Evolutionary conservation across 139 green algal genomes (phyloP), one percentile per base, ranked within the genome.

Genomic region (Closterium sp.): DNA sequence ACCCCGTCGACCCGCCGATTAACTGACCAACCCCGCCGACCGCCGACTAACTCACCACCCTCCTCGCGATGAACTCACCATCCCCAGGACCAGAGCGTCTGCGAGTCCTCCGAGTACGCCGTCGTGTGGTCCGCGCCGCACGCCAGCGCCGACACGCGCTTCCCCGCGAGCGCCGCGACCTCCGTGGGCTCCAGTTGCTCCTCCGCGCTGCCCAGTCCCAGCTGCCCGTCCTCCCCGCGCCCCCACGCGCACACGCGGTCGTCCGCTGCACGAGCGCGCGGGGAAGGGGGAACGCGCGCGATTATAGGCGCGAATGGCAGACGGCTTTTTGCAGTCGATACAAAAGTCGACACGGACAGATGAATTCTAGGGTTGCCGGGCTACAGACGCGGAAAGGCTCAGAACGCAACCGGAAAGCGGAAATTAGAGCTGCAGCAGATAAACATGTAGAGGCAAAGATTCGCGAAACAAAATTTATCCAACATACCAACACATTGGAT

Each of bases 81-180:
- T 88, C 97, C 97, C 97, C 97, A 99, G 93, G 95, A 97, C 94
- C 96, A 98, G 0, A 98, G 94, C 11, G 94, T 88, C 9, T 95
- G 93, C 31, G 90, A 38, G 0, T 91, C 38, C 0, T 92, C 86
- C 27, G 94, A 97, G 0, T 97, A 93, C 6, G 96, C 97, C 34
- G 98, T 90, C 1, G 95, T 97, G 95, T 98, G 98, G 88, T 99
- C 97, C 28, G 97, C 97, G n/a, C 97, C 97, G 34, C 93, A 94
- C n/a, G 85, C 88, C 2, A 95, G 31, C 28, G 93, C 73, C 88
- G 97, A 98, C 19, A 94, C 89, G 1, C 29, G 97, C 91, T 93
- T 97, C 95, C 0, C 84, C 22, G 62, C 27, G 85, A 96, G 87
- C 24, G 90, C 50, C 21, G 70, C 22, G 9, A 95, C 70, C 19